Conservation (phyloP, 1,139 yeast genomes). For the Geotrichum histeridarum region DNA sequence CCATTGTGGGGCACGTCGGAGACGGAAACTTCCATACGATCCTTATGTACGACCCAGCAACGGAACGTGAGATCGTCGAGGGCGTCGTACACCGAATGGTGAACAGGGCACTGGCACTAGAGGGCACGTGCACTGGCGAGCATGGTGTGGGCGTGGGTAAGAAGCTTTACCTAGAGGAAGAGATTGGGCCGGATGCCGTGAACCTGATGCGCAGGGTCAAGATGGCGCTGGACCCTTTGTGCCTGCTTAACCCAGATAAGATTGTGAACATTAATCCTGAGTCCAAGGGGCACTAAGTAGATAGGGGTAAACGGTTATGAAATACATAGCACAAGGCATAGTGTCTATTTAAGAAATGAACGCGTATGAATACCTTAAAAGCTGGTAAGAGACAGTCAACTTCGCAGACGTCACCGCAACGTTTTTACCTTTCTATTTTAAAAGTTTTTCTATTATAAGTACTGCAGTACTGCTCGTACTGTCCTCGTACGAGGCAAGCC, state of each 20-base stretch:
- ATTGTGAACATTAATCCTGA: conserved; percentile 41
- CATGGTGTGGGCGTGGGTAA: conserved; percentile 87
- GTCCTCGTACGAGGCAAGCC: no score
- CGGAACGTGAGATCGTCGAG: conserved; percentile 49
- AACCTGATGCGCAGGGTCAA: conserved; percentile 72
- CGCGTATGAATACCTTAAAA: no score
- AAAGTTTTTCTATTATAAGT: no score
- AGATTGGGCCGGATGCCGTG: conserved; percentile 61
- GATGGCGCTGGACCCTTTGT: conserved; percentile 63
- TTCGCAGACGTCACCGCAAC: no score
- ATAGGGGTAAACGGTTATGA: not conserved
- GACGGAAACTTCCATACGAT: conserved; percentile 89
- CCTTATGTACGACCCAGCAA: conserved; percentile 79
- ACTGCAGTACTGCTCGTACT: no score
- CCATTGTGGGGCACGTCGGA: conserved; percentile 83
- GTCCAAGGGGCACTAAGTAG: not conserved
- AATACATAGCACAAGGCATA: no score
- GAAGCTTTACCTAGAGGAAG: conserved; percentile 57
- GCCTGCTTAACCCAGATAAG: conserved; percentile 75
- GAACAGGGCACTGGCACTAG: conserved; percentile 56
- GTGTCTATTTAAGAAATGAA: no score
- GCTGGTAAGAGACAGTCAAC: no score
- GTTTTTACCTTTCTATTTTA: no score
- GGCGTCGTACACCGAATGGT: conserved; percentile 63
- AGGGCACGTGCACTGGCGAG: conserved; percentile 88